phyloP scores from a whole-genome alignment of 2,329 filamentous ascomycete genomes.

The Periconia macrospinosa region DNA sequence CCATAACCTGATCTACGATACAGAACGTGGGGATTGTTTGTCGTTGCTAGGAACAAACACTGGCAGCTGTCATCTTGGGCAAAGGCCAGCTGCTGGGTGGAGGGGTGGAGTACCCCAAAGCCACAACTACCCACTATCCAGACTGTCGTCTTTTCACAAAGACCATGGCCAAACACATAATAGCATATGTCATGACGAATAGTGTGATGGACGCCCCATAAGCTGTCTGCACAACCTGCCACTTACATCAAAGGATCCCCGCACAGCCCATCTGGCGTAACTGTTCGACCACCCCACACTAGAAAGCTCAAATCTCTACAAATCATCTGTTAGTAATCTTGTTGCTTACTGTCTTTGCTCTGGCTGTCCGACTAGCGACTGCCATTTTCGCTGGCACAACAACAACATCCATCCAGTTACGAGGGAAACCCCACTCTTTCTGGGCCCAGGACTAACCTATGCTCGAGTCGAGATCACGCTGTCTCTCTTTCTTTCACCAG shows the following conservation, averaged over 20 bases:
- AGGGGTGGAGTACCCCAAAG: slow-evolving; percentile 9
- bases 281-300: slow-evolving; percentile 31
- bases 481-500: background rate
- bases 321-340: background rate
- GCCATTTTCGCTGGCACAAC: background rate
- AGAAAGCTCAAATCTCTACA: slow-evolving; percentile 1
- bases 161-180: background rate
- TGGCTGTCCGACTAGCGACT: background rate
- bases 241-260: slow-evolving; percentile 25
- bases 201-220: slow-evolving; percentile 15
- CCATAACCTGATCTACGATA: no score
- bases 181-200: slow-evolving; percentile 8
- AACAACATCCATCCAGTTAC: background rate
- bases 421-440: background rate
- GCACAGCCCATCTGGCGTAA: slow-evolving; percentile 34
- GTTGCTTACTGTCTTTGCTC: background rate
- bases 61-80: slow-evolving; percentile 26
- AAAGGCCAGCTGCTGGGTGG: slow-evolving; percentile 2
- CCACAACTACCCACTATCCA: slow-evolving; percentile 9
- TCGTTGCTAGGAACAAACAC: no score
- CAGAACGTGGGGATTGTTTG: no score
- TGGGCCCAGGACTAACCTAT: background rate
- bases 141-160: slow-evolving; percentile 1
- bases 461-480: background rate
- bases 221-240: slow-evolving; percentile 15